Percentiles rank a stretch among this genome's conserved stretches.
phyloP scores from a whole-genome alignment of 2,329 filamentous ascomycete genomes.

The Daldinia sp. region DNA sequence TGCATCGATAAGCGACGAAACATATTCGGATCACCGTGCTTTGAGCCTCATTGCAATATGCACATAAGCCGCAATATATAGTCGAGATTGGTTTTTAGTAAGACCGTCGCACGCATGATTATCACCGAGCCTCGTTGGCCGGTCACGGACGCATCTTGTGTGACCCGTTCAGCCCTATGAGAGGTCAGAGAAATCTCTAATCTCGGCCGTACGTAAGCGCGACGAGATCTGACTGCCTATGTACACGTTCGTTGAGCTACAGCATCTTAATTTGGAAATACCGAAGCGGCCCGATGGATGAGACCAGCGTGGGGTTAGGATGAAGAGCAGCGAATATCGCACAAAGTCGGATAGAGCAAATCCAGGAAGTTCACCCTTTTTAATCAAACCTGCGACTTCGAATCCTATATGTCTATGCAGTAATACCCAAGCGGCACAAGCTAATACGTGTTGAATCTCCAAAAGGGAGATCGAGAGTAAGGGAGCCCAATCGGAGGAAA shows the following conservation, averaged over 20 bases:
- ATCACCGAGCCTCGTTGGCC: slow-evolving; percentile 16
- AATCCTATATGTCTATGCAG: slow-evolving; percentile 26
- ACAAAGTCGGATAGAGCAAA: neutral
- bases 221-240: slow-evolving; percentile 24
- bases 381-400: slow-evolving; percentile 8
- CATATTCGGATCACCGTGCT: slow-evolving; percentile 1
- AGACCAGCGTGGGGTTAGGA: slow-evolving; percentile 8
- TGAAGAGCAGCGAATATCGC: neutral
- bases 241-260: slow-evolving; percentile 25
- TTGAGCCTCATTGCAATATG: slow-evolving; percentile 24
- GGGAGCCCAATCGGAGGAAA: slow-evolving; percentile 26
- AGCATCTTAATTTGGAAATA: slow-evolving; percentile 7
- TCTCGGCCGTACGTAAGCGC: slow-evolving; percentile 31
- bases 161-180: slow-evolving; percentile 35
- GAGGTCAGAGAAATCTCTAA: slow-evolving; percentile 12
- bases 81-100: slow-evolving; percentile 29
- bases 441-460: slow-evolving; percentile 22
- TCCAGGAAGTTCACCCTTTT: neutral
- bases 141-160: slow-evolving; percentile 26
- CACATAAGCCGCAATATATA: slow-evolving; percentile 33
- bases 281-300: slow-evolving; percentile 27
- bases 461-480: slow-evolving; percentile 12
- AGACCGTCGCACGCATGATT: slow-evolving; percentile 26
- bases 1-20: slow-evolving; percentile 16
- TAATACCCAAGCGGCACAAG: slow-evolving; percentile 20